phyloP scores from a whole-genome alignment of 2,329 filamentous ascomycete genomes.

The Fusarium sp. region DNA sequence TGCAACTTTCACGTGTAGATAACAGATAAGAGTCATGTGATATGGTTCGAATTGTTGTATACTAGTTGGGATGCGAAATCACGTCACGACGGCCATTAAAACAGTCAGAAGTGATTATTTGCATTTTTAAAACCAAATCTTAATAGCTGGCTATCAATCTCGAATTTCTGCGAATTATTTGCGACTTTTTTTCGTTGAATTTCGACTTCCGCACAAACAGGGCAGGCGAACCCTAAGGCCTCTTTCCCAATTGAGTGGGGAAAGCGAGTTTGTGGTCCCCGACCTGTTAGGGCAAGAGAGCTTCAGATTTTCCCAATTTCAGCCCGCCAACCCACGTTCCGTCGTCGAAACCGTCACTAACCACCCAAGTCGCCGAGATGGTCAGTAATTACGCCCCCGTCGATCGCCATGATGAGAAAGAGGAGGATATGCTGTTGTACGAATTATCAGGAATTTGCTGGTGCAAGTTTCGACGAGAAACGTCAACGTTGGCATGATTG shows the following conservation, averaged over 20 bases:
- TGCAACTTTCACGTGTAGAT: conserved; percentile 38
- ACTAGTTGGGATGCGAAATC: neutral
- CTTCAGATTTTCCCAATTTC: conserved; percentile 61
- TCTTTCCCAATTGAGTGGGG: conserved; percentile 52
- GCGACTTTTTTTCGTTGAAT: conserved; percentile 11
- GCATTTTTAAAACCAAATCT: rapidly evolving
- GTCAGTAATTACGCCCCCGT: conserved; percentile 57
- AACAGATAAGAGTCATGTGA: conserved; percentile 42
- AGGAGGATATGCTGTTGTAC: conserved; percentile 35
- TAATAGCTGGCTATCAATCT: rapidly evolving
- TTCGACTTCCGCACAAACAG: conserved; percentile 42
- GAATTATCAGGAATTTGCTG: conserved; percentile 28
- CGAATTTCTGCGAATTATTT: conserved; percentile 25
- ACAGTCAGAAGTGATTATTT: neutral
- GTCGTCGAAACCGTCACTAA: conserved; percentile 65
- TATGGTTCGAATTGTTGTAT: conserved; percentile 4
- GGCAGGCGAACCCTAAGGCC: conserved; percentile 57
- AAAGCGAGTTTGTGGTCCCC: conserved; percentile 59
- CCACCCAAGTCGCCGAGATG: conserved; percentile 67
- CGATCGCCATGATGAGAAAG: conserved; percentile 38
- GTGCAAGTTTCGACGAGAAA: conserved; percentile 23
- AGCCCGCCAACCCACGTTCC: conserved; percentile 61
- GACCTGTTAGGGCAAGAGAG: conserved; percentile 57
- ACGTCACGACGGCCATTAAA: neutral
- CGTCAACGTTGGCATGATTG: conserved; percentile 5